Base-by-base conservation (phyloP, 768 basidiomycete species). In the Boletellus sp. region DNA sequence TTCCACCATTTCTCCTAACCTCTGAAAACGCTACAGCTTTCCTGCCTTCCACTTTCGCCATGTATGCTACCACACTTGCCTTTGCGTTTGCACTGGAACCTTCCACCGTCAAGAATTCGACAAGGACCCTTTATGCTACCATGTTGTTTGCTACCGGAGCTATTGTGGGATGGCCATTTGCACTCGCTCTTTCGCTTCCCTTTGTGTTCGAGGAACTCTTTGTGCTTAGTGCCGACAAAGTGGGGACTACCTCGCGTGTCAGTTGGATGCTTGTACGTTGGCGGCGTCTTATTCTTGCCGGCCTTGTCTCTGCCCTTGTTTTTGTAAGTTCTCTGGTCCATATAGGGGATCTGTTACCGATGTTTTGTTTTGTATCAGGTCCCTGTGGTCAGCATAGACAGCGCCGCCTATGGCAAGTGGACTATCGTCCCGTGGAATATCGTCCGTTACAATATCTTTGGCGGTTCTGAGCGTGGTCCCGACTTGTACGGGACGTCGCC, bases 161-260 rank as follows among this genome's bases (percentile, higher is more conserved):
- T 2, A 80, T 98, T 43, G 79, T 97, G 31, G 96, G 95, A 6
- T 99, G 96, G 96, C 96, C 96, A 6, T 99, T 99, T 66, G 77
- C 90, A n/a, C 76, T 93, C 16, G 84, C 90, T 1, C 75, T 97
- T 7, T 82, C 90, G 0, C 70, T 96, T 13, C 96, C 96, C 1
- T 94, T 95, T 58, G 81, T 94, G 12, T 67, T 90, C 40, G 96
- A 98, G 65, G 92, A 98, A 65, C 72, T 97, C 19, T 88, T 93
- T 61, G 65, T 94, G 20, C 80, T 74, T 47, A 84, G 87, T 34
- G 78, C 75, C 8, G 94, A 96, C 59, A 67, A 68, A 34, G 81
- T 87, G 23, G 64, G 78, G 26, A 61, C 78, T 4, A 68, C 75
- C 40, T 65, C 66, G 23, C 73, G 67, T 35, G 31, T 36, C 8